Evolutionary conservation across 345 rosid species (phyloP).

Genomic region (Gossypium ekmanianum): DNA sequence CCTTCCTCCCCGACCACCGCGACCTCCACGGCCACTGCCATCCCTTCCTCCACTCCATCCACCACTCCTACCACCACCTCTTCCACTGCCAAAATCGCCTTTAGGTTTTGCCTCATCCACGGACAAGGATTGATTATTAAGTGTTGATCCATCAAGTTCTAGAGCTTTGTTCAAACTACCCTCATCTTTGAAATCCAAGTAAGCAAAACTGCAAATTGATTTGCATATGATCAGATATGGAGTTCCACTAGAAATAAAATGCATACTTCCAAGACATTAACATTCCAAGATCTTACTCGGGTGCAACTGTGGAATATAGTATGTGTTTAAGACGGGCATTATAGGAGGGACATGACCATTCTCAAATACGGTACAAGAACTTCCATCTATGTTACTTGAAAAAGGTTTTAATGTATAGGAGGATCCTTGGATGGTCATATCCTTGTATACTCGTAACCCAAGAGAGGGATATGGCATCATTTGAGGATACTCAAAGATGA

Average conservation of each 20-base stretch:
- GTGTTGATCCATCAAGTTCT: slow-evolving; percentile 51
- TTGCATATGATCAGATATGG: background rate
- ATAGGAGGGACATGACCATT: too few species aligned
- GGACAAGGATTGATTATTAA: slow-evolving; percentile 40
- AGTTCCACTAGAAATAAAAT: background rate
- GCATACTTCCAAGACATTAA: background rate
- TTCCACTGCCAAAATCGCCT: slow-evolving; percentile 34
- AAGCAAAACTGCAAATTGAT: slow-evolving; percentile 57
- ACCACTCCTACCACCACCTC: slow-evolving; percentile 33
- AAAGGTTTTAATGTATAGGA: too few species aligned
- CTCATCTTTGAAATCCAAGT: slow-evolving; percentile 51
- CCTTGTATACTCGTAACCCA: too few species aligned
- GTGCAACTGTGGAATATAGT: too few species aligned
- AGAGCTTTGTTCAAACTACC: slow-evolving; percentile 50
- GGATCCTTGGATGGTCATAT: too few species aligned
- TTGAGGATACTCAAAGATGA: too few species aligned
- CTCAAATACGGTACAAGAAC: too few species aligned
- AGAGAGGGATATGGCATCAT: too few species aligned
- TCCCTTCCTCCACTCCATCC: slow-evolving; percentile 27
- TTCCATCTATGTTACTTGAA: too few species aligned
- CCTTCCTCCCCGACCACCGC: slow-evolving; percentile 22
- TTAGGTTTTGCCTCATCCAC: slow-evolving; percentile 78
- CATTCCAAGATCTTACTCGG: too few species aligned
- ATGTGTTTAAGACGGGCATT: too few species aligned
- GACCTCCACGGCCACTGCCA: slow-evolving; percentile 33